These are phyloP conservation scores for Castanospermum australe DNA, from an alignment of 306 rosid genomes.

Conservation along the genomic window DNA sequence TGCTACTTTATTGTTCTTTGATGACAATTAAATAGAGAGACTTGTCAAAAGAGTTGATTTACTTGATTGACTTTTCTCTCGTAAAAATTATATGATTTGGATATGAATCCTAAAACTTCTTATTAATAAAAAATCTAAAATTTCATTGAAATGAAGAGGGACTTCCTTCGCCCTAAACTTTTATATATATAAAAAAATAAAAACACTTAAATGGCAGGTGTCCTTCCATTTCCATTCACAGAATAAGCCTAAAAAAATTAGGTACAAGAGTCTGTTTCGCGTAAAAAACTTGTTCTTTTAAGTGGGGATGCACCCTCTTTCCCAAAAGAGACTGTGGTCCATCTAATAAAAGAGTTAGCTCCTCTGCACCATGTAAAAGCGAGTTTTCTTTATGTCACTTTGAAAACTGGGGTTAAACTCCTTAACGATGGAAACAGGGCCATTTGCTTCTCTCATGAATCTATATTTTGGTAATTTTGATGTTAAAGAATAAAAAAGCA, in stretches of 20 bases:
- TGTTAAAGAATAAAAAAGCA: too few species aligned
- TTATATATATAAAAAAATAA: too few species aligned
- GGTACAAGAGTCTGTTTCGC: neutral
- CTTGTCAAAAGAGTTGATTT: too few species aligned
- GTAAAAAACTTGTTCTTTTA: neutral
- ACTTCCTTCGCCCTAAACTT: too few species aligned
- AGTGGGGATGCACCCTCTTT: neutral
- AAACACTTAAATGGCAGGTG: too few species aligned
- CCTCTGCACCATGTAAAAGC: neutral
- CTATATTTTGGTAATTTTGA: neutral
- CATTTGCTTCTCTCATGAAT: neutral
- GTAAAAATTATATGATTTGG: too few species aligned
- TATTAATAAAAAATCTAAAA: too few species aligned
- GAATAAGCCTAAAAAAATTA: neutral
- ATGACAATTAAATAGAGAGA: too few species aligned
- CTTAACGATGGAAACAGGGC: constrained; percentile 1
- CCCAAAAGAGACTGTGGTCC: constrained; percentile 13
- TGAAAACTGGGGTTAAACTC: constrained; percentile 13
- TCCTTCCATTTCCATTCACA: constrained; percentile 13
- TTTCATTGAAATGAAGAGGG: too few species aligned
- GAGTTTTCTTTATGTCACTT: constrained; percentile 2
- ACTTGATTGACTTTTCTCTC: too few species aligned
- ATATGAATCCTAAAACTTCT: too few species aligned
- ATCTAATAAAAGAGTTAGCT: neutral
- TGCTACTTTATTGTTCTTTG: too few species aligned